Evolutionary conservation across 1,284 basidiomycete genomes (phyloP).

Genomic region (Calocybe gambosa): DNA sequence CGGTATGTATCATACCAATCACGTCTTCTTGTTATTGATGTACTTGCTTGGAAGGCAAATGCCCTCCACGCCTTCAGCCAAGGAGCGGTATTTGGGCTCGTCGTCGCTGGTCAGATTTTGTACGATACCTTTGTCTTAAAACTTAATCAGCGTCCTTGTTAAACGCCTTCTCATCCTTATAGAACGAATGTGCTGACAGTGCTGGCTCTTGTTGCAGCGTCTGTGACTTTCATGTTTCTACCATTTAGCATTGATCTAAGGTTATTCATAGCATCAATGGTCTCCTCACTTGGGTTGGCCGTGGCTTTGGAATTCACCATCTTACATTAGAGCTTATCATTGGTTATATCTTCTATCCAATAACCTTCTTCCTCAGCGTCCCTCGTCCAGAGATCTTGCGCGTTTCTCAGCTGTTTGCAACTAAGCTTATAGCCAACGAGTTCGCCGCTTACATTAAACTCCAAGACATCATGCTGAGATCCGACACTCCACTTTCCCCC

Average conservation of each 20-base stretch:
- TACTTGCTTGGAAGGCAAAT: constrained; percentile 48
- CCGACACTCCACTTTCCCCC: constrained; percentile 51
- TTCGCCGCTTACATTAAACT: constrained; percentile 76
- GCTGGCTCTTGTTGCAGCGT: constrained; percentile 71
- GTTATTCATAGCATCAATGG: constrained; percentile 57
- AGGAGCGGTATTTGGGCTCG: constrained; percentile 81
- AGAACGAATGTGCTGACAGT: constrained; percentile 79
- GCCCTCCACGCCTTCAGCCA: constrained; percentile 85
- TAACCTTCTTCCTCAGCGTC: constrained; percentile 80
- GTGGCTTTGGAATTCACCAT: constrained; percentile 76
- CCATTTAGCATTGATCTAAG: background rate
- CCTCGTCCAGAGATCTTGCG: constrained; percentile 67
- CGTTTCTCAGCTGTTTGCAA: constrained; percentile 77
- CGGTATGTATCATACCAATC: constrained; percentile 25
- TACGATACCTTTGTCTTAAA: constrained; percentile 28
- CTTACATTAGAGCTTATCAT: constrained; percentile 83
- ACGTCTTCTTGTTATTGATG: background rate
- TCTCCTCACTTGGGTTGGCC: constrained; percentile 84
- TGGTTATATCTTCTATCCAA: constrained; percentile 83
- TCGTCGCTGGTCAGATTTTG: constrained; percentile 83
- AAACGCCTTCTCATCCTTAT: constrained; percentile 5
- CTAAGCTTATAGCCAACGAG: constrained; percentile 85
- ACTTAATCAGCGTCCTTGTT: background rate
- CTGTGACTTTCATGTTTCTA: constrained; percentile 15
- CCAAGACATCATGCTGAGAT: constrained; percentile 39